Percentiles rank a stretch among this genome's conserved stretches.
Conservation (phyloP, 2,329 filamentous ascomycete genomes). For the Plectosphaerella cucumerina region DNA sequence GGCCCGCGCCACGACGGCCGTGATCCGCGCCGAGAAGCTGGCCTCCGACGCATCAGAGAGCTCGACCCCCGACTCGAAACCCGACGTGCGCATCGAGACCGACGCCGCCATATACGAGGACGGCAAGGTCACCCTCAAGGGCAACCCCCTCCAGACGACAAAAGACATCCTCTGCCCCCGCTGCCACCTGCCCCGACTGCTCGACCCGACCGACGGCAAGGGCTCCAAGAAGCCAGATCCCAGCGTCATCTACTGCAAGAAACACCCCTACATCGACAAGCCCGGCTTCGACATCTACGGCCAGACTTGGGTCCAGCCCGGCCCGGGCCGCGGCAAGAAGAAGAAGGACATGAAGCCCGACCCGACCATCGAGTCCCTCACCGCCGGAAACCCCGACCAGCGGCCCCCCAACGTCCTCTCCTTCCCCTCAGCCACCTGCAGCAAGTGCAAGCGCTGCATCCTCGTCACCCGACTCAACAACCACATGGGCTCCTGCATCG, state of each 20-base stretch:
- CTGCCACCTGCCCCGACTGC: constrained; percentile 69
- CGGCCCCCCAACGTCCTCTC: constrained; percentile 58
- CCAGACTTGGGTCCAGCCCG: constrained; percentile 72
- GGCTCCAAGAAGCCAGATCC: constrained; percentile 64
- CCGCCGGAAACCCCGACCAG: constrained; percentile 41
- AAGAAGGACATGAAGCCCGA: constrained; percentile 70
- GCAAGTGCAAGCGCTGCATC: constrained; percentile 63
- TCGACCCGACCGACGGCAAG: constrained; percentile 68
- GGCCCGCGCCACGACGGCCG: constrained; percentile 61
- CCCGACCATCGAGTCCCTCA: constrained; percentile 41
- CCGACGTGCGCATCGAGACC: constrained; percentile 58
- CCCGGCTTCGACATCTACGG: constrained; percentile 77
- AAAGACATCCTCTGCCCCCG: constrained; percentile 68
- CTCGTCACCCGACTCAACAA: constrained; percentile 62
- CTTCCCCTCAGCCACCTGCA: constrained; percentile 62
- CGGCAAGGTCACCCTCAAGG: constrained; percentile 63
- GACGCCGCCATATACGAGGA: constrained; percentile 68
- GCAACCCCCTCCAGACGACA: constrained; percentile 68
- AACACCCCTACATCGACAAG: constrained; percentile 72
- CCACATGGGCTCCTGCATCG: constrained; percentile 65
- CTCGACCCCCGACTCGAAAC: constrained; percentile 47
- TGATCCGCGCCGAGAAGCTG: constrained; percentile 60
- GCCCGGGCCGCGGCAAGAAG: constrained; percentile 68
- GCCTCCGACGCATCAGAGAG: constrained; percentile 51
- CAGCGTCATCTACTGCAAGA: constrained; percentile 71